These are phyloP conservation scores for Rhizopogon roseolus DNA, from an alignment of 768 basidiomycete genomes.

Conservation along the genomic window DNA sequence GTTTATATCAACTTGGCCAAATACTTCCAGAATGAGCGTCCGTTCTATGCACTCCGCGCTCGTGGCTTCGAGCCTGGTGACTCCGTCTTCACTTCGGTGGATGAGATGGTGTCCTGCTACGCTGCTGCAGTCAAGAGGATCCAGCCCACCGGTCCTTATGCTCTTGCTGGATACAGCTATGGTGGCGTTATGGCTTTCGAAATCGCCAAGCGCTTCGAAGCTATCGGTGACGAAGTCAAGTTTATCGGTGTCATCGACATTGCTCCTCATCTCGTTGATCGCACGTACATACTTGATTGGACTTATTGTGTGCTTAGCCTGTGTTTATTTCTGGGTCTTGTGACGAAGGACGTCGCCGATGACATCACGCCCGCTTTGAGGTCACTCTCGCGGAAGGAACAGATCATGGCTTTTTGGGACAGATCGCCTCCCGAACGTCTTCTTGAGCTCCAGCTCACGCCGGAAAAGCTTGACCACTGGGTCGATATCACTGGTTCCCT, in stretches of 20 bases:
- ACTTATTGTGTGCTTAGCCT: slow-evolving; percentile 34
- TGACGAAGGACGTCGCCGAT: slow-evolving; percentile 15
- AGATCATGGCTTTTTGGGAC: slow-evolving; percentile 13
- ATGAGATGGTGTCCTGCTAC: slow-evolving; percentile 37
- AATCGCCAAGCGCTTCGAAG: slow-evolving; percentile 33
- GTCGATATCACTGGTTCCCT: slow-evolving; percentile 16
- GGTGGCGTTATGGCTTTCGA: slow-evolving; percentile 42
- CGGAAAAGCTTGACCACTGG: slow-evolving; percentile 18
- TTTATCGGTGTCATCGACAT: slow-evolving; percentile 39
- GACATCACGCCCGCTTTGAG: slow-evolving; percentile 11
- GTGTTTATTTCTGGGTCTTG: slow-evolving; percentile 34
- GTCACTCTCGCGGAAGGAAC: slow-evolving; percentile 13
- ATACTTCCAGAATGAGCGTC: slow-evolving; percentile 32
- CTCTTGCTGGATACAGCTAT: slow-evolving; percentile 40
- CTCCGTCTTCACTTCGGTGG: slow-evolving; percentile 28
- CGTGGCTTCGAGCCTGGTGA: slow-evolving; percentile 39
- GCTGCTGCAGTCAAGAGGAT: slow-evolving; percentile 27
- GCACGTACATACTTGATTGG: slow-evolving; percentile 36
- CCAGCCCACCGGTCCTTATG: slow-evolving; percentile 34
- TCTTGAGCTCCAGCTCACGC: slow-evolving; percentile 7
- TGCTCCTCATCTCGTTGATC: slow-evolving; percentile 35
- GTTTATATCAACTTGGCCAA: slow-evolving; percentile 38
- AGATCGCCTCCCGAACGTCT: slow-evolving; percentile 9
- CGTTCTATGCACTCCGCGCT: slow-evolving; percentile 41
- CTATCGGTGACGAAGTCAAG: slow-evolving; percentile 29